Conservation (phyloP, 1,284 basidiomycete genomes). For the Cryptococcus neoformans region DNA sequence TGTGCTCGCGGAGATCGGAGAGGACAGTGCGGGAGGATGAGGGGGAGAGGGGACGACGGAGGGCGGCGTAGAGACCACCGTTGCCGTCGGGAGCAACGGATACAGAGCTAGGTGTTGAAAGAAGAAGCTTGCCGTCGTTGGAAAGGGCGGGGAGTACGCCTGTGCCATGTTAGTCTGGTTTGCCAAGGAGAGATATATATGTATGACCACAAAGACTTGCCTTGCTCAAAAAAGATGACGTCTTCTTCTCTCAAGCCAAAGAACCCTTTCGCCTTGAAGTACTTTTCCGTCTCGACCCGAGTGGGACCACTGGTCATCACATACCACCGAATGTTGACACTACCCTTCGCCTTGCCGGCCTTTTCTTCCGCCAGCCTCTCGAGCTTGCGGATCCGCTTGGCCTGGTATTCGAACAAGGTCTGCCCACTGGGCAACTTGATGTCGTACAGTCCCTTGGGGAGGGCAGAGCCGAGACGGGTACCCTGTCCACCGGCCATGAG, state of each 20-base stretch:
- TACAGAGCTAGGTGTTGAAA: constrained; percentile 72
- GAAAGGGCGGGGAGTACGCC: constrained; percentile 94
- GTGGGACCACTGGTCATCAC: constrained; percentile 99
- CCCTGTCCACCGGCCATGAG: constrained; percentile 99
- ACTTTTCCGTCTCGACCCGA: constrained; percentile 76
- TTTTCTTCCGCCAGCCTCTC: constrained; percentile 67
- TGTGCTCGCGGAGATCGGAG: constrained; percentile 72
- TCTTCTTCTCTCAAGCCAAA: constrained; percentile 81
- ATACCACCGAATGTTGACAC: constrained; percentile 84
- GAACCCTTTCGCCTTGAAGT: constrained; percentile 72
- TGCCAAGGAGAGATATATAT: constrained; percentile 8
- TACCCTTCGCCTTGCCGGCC: constrained; percentile 56
- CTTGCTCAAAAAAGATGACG: constrained; percentile 96
- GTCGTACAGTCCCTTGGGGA: constrained; percentile 98
- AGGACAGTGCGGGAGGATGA: constrained; percentile 67
- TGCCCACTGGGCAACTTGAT: constrained; percentile 91
- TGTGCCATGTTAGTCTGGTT: constrained; percentile 41
- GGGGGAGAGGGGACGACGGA: constrained; percentile 70
- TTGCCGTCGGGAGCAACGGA: constrained; percentile 98
- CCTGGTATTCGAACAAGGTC: constrained; percentile 94
- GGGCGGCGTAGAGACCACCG: constrained; percentile 93
- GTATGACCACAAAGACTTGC: constrained; percentile 52
- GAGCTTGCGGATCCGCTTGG: constrained; percentile 83
- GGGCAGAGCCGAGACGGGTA: constrained; percentile 84
- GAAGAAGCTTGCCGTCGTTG: constrained; percentile 88